phyloP scores from a whole-genome alignment of 129 eudicot species.

The Tanacetum coccineum region DNA sequence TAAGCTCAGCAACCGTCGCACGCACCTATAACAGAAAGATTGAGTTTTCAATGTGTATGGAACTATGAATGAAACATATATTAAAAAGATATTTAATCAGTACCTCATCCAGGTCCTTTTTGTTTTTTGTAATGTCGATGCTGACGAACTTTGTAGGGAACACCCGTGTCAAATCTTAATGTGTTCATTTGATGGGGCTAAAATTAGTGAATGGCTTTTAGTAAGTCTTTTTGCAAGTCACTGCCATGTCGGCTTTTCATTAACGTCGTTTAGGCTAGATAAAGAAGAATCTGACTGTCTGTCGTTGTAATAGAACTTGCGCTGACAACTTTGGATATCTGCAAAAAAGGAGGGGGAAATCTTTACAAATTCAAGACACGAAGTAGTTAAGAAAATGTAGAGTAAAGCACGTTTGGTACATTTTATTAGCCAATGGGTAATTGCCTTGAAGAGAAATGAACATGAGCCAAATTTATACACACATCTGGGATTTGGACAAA shows the following conservation, averaged over 20 bases:
- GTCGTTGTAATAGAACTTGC: conserved; percentile 81
- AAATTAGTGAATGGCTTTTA: conserved; percentile 94
- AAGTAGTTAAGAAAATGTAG: not conserved
- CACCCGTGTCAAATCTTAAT: conserved; percentile 86
- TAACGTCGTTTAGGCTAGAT: conserved; percentile 96
- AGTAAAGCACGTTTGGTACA: conserved; percentile 37
- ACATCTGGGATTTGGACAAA: conserved; percentile 96
- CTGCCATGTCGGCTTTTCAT: conserved; percentile 99
- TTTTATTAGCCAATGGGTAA: conserved; percentile 77
- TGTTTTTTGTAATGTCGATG: conserved; percentile 82
- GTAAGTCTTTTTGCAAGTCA: conserved; percentile 83
- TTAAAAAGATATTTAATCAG: too few species aligned
- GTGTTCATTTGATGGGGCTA: conserved; percentile 96
- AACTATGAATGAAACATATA: too few species aligned
- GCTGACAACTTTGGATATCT: conserved; percentile 95
- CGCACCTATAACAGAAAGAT: too few species aligned
- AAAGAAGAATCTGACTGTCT: conserved; percentile 85
- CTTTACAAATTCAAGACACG: conserved; percentile 1
- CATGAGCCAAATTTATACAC: conserved; percentile 95
- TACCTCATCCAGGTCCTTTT: conserved; percentile 88
- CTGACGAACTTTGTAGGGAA: conserved; percentile 85
- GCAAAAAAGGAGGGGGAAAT: conserved; percentile 30
- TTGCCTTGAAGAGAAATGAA: conserved; percentile 98
- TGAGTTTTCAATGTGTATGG: too few species aligned
- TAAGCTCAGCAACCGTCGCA: conserved; percentile 83